phyloP scores from a whole-genome alignment of 2,329 filamentous ascomycete genomes.

The Colletotrichum sp. region DNA sequence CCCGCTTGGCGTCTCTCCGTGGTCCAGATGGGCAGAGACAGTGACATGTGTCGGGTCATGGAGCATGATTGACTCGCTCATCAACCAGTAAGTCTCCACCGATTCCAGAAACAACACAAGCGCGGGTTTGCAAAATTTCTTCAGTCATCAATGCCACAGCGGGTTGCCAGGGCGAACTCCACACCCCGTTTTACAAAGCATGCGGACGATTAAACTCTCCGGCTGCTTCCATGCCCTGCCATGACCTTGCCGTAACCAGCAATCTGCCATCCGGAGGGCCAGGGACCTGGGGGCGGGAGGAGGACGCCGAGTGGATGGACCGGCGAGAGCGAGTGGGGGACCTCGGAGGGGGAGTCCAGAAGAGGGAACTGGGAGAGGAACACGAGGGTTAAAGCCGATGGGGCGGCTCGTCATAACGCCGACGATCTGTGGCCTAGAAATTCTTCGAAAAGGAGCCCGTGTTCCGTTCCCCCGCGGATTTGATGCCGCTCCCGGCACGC shows the following conservation, averaged over 20 bases:
- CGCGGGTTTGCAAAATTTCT: constrained; percentile 3
- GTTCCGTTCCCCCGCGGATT: neutral
- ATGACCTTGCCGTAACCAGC: constrained; percentile 7
- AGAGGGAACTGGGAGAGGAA: neutral
- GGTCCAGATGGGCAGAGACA: neutral
- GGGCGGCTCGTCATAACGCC: constrained; percentile 4
- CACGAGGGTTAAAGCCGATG: constrained; percentile 1
- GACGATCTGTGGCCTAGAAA: neutral
- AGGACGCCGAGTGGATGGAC: neutral
- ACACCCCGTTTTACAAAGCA: constrained; percentile 10
- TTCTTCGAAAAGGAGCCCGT: neutral
- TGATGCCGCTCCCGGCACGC: neutral
- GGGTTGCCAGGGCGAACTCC: neutral
- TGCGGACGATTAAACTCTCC: constrained; percentile 14
- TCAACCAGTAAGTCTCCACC: neutral
- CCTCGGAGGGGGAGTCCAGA: neutral
- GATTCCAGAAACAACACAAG: neutral
- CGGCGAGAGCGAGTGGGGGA: constrained; percentile 5
- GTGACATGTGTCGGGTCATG: neutral
- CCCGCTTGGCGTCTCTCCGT: neutral
- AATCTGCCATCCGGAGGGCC: neutral
- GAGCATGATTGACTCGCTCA: constrained; percentile 16
- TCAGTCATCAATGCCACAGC: neutral
- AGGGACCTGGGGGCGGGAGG: constrained; percentile 8
- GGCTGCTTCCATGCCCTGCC: constrained; percentile 13